Percentiles rank a stretch among this genome's conserved stretches.
phyloP scores from a whole-genome alignment of 106 monocot genomes.

The Apostasia ramifera region DNA sequence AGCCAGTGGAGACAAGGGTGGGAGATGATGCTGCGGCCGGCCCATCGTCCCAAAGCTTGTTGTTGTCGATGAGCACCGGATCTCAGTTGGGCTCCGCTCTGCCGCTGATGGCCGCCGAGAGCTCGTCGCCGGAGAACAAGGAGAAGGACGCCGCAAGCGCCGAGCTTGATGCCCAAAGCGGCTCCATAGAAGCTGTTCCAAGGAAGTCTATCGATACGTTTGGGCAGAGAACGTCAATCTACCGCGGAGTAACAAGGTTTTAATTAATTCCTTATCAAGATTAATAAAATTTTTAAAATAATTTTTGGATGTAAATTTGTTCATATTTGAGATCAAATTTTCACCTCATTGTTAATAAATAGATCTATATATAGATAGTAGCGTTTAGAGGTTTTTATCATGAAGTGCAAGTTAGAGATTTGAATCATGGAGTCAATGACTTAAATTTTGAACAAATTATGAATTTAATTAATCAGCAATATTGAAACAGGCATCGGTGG shows the following conservation, averaged over 20 bases:
- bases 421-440: no score
- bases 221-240: slow-evolving; percentile 93
- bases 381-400: no score
- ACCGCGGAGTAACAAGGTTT: slow-evolving; percentile 91
- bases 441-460: no score
- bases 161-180: slow-evolving; percentile 39
- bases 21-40: background rate
- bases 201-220: slow-evolving; percentile 85
- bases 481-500: slow-evolving; percentile 75
- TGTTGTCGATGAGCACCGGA: slow-evolving; percentile 78
- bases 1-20: slow-evolving; percentile 8
- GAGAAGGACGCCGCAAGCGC: slow-evolving; percentile 14
- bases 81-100: slow-evolving; percentile 52
- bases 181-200: slow-evolving; percentile 42
- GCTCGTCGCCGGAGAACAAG: slow-evolving; percentile 36
- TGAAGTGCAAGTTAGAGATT: no score
- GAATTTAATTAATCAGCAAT: background rate
- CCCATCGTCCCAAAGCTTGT: slow-evolving; percentile 45
- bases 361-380: no score
- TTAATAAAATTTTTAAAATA: no score
- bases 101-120: slow-evolving; percentile 24
- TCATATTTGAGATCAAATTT: no score
- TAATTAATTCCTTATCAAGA: no score
- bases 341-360: no score
- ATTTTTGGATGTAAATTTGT: no score